These are phyloP conservation scores for Cyberlindnera xylosilytica DNA, from an alignment of 805 yeast genomes.

Conservation along the genomic window DNA sequence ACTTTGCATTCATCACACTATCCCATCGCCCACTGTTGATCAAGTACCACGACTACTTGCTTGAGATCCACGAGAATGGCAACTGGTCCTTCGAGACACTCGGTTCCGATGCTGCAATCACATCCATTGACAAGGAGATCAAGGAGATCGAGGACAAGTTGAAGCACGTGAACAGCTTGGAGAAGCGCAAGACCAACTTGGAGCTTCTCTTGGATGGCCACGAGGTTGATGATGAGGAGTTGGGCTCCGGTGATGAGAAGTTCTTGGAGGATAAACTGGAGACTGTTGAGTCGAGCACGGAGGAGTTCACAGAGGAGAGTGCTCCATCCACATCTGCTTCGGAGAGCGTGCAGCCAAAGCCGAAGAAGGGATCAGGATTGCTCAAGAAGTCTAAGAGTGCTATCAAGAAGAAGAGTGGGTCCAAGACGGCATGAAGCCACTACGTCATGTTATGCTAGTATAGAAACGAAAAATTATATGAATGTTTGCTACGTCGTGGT, in stretches of 20 bases:
- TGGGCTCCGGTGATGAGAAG: slow-evolving; percentile 4
- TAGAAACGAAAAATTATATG: too few species aligned
- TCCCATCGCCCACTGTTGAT: slow-evolving; percentile 80
- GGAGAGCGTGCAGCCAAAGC: not conserved
- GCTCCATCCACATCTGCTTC: not conserved
- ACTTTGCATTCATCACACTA: slow-evolving; percentile 76
- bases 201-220: slow-evolving; percentile 33
- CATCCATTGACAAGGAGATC: slow-evolving; percentile 73
- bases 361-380: not conserved
- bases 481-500: too few species aligned
- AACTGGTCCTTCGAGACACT: slow-evolving; percentile 62
- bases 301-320: slow-evolving; percentile 8
- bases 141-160: slow-evolving; percentile 60
- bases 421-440: slow-evolving; percentile 1
- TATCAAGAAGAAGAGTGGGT: not conserved
- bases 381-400: not conserved
- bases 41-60: slow-evolving; percentile 76
- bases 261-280: slow-evolving; percentile 8
- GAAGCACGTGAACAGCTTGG: slow-evolving; percentile 55
- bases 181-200: slow-evolving; percentile 55
- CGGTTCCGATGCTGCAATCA: slow-evolving; percentile 62
- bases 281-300: slow-evolving; percentile 1
- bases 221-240: slow-evolving; percentile 12
- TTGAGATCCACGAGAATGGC: slow-evolving; percentile 62
- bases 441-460: not conserved